A percentile compares a stretch with the other conserved stretches of the same genome.
Conservation (phyloP, 2,329 filamentous ascomycete species). For the Neurospora sp. region DNA sequence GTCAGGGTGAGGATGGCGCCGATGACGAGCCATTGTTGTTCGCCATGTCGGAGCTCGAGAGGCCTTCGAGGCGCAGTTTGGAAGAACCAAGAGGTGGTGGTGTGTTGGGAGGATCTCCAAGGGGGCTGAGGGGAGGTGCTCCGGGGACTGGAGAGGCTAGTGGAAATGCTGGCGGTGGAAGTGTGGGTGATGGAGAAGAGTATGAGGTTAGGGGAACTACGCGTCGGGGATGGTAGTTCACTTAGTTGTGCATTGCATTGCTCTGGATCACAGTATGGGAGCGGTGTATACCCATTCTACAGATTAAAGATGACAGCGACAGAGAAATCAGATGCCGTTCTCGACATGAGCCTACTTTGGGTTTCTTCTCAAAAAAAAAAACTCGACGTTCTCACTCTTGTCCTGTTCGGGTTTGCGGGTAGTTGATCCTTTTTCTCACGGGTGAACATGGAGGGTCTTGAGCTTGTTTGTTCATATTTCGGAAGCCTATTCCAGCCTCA, state of each 20-base stretch:
- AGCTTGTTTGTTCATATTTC: background rate
- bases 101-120: conserved; percentile 10
- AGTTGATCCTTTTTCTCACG: background rate
- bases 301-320: background rate
- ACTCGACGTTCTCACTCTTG: too few species aligned
- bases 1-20: conserved; percentile 34
- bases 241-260: background rate
- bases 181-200: conserved; percentile 2
- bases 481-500: background rate
- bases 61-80: conserved; percentile 45
- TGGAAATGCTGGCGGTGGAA: background rate
- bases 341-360: background rate
- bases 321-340: background rate
- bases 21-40: conserved; percentile 64
- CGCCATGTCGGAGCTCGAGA: conserved; percentile 61
- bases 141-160: background rate
- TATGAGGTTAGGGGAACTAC: conserved; percentile 16
- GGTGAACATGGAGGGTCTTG: background rate
- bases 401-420: background rate
- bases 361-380: background rate
- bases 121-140: background rate
- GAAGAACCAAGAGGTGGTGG: conserved; percentile 37
- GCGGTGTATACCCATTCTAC: background rate
- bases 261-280: background rate
- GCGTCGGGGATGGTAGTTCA: conserved; percentile 16